Conservation (phyloP, 2,329 filamentous ascomycete genomes). For the Aspergillus fructus region DNA sequence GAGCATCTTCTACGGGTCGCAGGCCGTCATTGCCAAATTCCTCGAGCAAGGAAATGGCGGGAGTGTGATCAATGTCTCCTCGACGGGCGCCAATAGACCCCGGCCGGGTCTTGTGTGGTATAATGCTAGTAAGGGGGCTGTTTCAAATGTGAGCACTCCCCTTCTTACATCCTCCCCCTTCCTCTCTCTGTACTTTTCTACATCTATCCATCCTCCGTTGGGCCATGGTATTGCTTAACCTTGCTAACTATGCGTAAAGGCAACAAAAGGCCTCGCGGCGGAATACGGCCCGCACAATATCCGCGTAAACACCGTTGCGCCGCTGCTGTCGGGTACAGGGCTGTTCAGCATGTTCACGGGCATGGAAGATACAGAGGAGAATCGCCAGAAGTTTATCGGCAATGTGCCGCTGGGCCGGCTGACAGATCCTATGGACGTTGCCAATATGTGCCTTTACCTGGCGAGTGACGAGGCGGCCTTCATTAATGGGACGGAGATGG, state of each 20-base stretch:
- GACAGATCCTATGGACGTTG: constrained; percentile 60
- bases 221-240: neutral
- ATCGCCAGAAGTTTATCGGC: constrained; percentile 44
- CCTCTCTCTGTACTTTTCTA: too few relatives aligned
- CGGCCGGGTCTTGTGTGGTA: constrained; percentile 48
- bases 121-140: constrained; percentile 46
- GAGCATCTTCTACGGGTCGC: constrained; percentile 38
- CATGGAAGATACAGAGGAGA: constrained; percentile 46
- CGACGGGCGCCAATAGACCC: constrained; percentile 43
- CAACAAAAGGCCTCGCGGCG: constrained; percentile 66
- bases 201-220: neutral
- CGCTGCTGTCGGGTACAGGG: constrained; percentile 65
- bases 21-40: constrained; percentile 35
- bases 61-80: constrained; percentile 47
- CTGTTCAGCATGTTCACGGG: constrained; percentile 52
- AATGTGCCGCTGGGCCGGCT: constrained; percentile 46
- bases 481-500: constrained; percentile 69
- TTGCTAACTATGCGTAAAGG: constrained; percentile 33
- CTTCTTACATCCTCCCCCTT: too few relatives aligned
- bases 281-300: constrained; percentile 73
- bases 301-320: constrained; percentile 70
- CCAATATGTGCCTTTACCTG: constrained; percentile 68
- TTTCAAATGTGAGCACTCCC: constrained; percentile 39
- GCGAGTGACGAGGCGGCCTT: constrained; percentile 71
- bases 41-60: constrained; percentile 42